Conservation (phyloP, 2,329 filamentous ascomycete genomes). For the Colletotrichum kahawae region DNA sequence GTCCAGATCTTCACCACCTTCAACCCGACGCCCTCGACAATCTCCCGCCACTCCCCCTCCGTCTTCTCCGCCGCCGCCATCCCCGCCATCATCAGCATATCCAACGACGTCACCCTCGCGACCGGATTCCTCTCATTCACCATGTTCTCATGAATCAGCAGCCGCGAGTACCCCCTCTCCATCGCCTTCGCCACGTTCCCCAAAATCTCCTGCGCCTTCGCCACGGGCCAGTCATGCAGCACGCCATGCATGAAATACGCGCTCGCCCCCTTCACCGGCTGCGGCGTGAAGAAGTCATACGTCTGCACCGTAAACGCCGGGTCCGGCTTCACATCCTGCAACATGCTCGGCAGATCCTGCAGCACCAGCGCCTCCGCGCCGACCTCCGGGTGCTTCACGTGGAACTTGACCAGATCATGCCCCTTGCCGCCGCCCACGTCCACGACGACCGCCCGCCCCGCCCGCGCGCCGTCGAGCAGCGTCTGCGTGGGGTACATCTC, state of each 20-base stretch:
- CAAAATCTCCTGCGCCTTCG: conserved; percentile 24
- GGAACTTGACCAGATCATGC: conserved; percentile 39
- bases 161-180: conserved; percentile 38
- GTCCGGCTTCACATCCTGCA: conserved; percentile 28
- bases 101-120: conserved; percentile 33
- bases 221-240: conserved; percentile 30
- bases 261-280: conserved; percentile 43
- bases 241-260: conserved; percentile 30
- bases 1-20: conserved; percentile 35
- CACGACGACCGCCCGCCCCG: conserved; percentile 31
- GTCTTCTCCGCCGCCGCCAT: conserved; percentile 35
- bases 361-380: conserved; percentile 33
- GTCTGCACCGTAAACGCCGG: conserved; percentile 30
- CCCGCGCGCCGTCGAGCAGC: conserved; percentile 30
- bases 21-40: conserved; percentile 30
- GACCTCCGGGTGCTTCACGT: conserved; percentile 27
- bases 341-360: conserved; percentile 36
- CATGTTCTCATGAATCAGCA: conserved; percentile 41
- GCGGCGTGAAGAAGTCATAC: conserved; percentile 43
- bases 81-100: conserved; percentile 39
- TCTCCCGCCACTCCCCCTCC: conserved; percentile 32
- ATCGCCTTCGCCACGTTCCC: background rate
- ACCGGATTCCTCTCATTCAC: conserved; percentile 33
- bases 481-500: conserved; percentile 27
- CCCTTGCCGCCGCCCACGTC: conserved; percentile 42